Percentiles rank a stretch among this genome's conserved stretches.
phyloP scores from a whole-genome alignment of 305 asterid species.

The Ajuga reptans region DNA sequence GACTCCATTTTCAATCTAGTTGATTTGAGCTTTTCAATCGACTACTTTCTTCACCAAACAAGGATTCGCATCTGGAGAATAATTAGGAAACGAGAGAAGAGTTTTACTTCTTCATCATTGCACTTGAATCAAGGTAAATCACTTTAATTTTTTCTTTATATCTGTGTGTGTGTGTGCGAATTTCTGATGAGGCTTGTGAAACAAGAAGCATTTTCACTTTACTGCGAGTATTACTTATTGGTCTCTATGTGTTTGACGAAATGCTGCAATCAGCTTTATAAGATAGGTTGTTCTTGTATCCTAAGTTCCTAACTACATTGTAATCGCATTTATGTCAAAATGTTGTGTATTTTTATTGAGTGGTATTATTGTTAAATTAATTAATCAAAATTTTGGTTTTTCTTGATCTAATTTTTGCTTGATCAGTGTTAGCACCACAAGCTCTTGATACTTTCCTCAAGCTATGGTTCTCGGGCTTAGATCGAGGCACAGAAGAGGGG shows the following conservation, averaged over 20 bases:
- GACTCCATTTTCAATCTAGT: not conserved
- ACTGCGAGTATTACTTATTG: not conserved
- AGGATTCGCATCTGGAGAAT: conserved; percentile 22
- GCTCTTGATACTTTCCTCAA: conserved; percentile 14
- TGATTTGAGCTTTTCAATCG: no score
- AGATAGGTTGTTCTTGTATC: not conserved
- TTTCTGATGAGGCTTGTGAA: conserved; percentile 3
- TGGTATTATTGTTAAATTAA: conserved; percentile 10
- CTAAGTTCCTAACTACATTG: not conserved
- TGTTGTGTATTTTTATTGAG: not conserved
- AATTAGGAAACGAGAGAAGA: conserved; percentile 19
- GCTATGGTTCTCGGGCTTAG: conserved; percentile 86
- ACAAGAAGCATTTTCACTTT: not conserved
- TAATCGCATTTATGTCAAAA: not conserved
- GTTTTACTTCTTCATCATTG: conserved; percentile 15
- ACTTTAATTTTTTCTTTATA: no score
- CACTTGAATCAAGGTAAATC: conserved; percentile 25
- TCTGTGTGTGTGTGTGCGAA: not conserved
- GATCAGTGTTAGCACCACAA: conserved; percentile 8
- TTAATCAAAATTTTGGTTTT: not conserved
- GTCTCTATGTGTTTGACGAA: not conserved
- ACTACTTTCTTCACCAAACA: not conserved
- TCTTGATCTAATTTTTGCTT: conserved; percentile 15
- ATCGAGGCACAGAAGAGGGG: conserved; percentile 51
- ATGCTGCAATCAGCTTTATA: not conserved